Conservation (phyloP, 2,329 filamentous ascomycete genomes). For the Aspergillus aculeatinus region DNA sequence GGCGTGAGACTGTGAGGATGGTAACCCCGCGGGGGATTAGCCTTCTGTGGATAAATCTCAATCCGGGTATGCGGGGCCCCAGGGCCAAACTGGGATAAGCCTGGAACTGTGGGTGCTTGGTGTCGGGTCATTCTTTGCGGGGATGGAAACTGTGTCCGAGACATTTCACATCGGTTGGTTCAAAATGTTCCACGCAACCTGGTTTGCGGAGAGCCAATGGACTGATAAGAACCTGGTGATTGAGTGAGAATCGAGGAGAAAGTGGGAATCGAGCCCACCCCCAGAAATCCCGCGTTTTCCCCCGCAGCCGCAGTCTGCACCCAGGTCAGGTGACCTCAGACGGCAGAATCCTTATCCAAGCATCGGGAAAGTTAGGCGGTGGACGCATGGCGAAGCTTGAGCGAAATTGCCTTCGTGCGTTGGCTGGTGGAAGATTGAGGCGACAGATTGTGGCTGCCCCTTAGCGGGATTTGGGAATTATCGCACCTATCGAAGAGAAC, state of each 20-base stretch:
- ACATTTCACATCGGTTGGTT: too few relatives aligned
- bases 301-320: not conserved
- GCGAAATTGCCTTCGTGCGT: not conserved
- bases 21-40: not conserved
- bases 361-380: not conserved
- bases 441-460: not conserved
- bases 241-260: too few relatives aligned
- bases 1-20: not conserved
- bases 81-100: not conserved
- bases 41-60: not conserved
- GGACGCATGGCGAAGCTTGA: not conserved
- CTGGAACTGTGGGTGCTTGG: not conserved
- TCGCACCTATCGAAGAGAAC: not conserved
- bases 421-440: not conserved
- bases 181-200: not conserved
- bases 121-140: not conserved
- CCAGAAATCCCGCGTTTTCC: not conserved
- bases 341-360: not conserved
- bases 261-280: not conserved
- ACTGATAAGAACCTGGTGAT: not conserved
- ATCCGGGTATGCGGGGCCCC: constrained; percentile 6
- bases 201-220: not conserved
- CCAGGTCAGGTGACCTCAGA: not conserved
- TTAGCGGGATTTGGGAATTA: not conserved
- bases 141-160: too few relatives aligned